A percentile compares a stretch with the other conserved stretches of the same genome.
Evolutionary conservation across 305 asterid species (phyloP).

Genomic region (Fraxinus nigra): DNA sequence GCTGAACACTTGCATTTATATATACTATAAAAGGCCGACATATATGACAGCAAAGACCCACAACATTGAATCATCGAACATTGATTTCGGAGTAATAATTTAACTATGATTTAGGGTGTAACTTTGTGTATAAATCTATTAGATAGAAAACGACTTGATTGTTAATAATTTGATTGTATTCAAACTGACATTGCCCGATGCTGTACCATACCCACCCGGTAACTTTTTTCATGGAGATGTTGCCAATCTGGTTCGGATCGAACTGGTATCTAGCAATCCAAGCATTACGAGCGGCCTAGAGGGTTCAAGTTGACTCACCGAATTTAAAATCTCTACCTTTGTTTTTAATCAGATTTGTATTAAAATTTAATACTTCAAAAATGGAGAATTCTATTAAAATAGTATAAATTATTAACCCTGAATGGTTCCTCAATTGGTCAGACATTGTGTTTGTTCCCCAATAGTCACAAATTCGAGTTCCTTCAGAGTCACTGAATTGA

Average conservation of each 20-base stretch:
- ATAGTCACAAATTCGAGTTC: too few relatives aligned
- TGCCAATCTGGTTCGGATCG: background rate
- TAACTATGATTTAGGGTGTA: background rate
- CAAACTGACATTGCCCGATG: background rate
- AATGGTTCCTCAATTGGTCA: too few relatives aligned
- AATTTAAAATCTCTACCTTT: background rate
- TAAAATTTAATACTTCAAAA: background rate
- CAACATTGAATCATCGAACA: constrained; percentile 4
- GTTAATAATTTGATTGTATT: background rate
- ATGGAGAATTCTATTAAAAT: background rate
- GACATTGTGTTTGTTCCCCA: too few relatives aligned
- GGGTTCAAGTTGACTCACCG: background rate
- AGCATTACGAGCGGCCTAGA: background rate
- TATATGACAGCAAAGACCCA: constrained; percentile 40
- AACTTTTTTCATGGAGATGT: background rate
- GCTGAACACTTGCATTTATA: constrained; percentile 18
- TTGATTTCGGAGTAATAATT: constrained; percentile 9
- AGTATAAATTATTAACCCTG: too few relatives aligned
- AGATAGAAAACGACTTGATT: background rate
- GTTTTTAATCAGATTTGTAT: background rate
- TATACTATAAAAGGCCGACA: constrained; percentile 33
- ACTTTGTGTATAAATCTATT: background rate
- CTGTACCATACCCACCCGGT: background rate
- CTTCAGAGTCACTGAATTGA: too few relatives aligned
- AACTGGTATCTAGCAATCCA: background rate